Base-by-base conservation (phyloP, 768 basidiomycete species). In the Lyophyllum shimeji region DNA sequence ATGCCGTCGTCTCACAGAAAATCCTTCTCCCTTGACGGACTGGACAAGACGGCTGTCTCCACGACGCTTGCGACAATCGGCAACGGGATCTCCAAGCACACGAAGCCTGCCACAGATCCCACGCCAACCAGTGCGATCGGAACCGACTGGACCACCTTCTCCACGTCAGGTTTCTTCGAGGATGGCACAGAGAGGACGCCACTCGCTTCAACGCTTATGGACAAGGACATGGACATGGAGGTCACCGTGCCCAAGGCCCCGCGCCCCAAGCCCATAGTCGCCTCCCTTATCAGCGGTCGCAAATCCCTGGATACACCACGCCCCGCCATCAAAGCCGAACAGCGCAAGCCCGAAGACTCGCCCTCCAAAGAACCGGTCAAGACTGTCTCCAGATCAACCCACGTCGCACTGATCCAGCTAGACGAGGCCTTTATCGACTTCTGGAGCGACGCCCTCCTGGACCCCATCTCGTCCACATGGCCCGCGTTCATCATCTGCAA, bases 381-480 rank as follows among this genome's bases (percentile, higher is more conserved):
- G 46, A 58, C 65, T 29, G 55, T 63, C 23, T 73, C 76, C n/a
- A 77, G 65, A 57, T 72, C 78, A 20, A 76, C 77, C 0, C 67
- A 70, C 8, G 68, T 86, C 11, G 70, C 76, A 13, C 60, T 82
- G 33, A 70, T 85, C n/a, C 78, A 83, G 57, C 64, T 93, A 11
- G 90, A 93, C 63, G 90, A 92, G 63, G 88, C 89, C 1, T 92
- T 93, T 67, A 71, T 91, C 52, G 90, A 93, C 67, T 90, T 90
- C 65, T 92, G 89, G 89, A 80, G 77, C 49, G 90, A 93, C 63
- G 80, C 88, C 1, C 65, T 91, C 29, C 71, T 85, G 15, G 90
- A 93, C 63, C 83, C 87, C 17, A 79, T 90, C 55, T 74, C 86
- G 0, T 67, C 76, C 1, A 68, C 72, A 42, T 90, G 86, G 89